Percentiles rank a stretch among this genome's conserved stretches.
Conservation (phyloP, 169 alveolate genomes). For the Cystoisospora suis region DNA sequence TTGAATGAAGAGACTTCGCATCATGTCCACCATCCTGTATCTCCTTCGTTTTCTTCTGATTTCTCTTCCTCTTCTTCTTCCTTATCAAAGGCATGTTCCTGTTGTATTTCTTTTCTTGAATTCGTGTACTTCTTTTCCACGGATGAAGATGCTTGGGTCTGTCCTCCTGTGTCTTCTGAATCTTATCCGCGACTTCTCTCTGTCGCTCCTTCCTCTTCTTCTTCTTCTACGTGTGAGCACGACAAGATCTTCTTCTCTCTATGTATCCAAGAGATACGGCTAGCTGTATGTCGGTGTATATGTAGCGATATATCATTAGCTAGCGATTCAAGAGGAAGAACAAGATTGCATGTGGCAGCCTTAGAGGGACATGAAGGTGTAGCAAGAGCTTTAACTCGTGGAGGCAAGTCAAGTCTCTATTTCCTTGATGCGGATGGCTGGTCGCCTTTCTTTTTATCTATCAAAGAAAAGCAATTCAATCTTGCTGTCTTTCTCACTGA, state of each 20-base stretch:
- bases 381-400: not conserved
- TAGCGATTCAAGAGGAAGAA: not conserved
- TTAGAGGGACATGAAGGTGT: conserved; percentile 3
- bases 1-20: no score
- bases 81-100: not conserved
- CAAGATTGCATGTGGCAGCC: not conserved
- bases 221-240: not conserved
- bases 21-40: no score
- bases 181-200: not conserved
- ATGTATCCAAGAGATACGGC: not conserved
- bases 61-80: not conserved
- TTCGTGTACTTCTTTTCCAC: conserved; percentile 13
- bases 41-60: no score
- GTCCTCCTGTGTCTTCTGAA: not conserved
- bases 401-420: not conserved
- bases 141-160: not conserved
- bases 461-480: not conserved
- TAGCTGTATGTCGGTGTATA: not conserved
- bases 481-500: not conserved
- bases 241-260: not conserved
- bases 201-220: not conserved
- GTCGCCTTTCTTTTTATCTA: not conserved
- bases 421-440: not conserved
- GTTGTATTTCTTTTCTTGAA: conserved; percentile 10
- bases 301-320: not conserved